Percentiles rank a stretch among this genome's conserved stretches.
Conservation (phyloP, 2,329 filamentous ascomycete genomes). For the Curvularia sp. region DNA sequence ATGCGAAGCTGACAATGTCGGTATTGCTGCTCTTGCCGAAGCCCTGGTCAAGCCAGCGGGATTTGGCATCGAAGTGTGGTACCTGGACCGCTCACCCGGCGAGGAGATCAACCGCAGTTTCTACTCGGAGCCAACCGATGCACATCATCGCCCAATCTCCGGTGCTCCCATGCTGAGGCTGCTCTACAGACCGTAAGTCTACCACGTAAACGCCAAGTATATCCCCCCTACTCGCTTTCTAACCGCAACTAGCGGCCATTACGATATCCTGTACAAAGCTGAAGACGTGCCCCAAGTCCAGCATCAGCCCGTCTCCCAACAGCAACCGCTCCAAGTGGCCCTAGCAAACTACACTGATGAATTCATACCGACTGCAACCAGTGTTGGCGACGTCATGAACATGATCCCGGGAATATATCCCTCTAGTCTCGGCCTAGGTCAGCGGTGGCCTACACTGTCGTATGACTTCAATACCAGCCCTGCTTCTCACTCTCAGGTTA, state of each 20-base stretch:
- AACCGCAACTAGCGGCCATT: conserved; percentile 72
- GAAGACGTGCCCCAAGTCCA: conserved; percentile 56
- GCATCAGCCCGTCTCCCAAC: conserved; percentile 36
- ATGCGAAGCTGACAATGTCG: conserved; percentile 90
- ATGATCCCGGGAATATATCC: conserved; percentile 58
- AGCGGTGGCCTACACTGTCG: conserved; percentile 45
- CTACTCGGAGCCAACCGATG: conserved; percentile 61
- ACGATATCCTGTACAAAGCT: conserved; percentile 87
- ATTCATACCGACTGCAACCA: conserved; percentile 50
- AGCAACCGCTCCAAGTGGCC: conserved; percentile 44
- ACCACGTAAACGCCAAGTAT: conserved; percentile 9
- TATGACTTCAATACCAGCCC: conserved; percentile 48
- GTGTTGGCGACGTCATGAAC: conserved; percentile 47
- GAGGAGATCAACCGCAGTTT: conserved; percentile 73
- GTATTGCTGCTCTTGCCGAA: conserved; percentile 77
- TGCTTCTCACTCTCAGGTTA: conserved; percentile 42
- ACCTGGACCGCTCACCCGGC: conserved; percentile 85
- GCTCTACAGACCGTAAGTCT: conserved; percentile 69
- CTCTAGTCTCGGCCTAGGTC: conserved; percentile 37
- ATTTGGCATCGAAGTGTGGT: conserved; percentile 85
- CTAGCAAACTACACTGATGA: conserved; percentile 51
- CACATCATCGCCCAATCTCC: conserved; percentile 54
- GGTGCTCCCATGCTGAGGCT: conserved; percentile 70
- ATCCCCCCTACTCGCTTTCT: conserved; percentile 4
- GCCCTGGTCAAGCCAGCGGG: conserved; percentile 80